phyloP scores from a whole-genome alignment of 73 alveolate species.

The Uronychia binucleata region DNA sequence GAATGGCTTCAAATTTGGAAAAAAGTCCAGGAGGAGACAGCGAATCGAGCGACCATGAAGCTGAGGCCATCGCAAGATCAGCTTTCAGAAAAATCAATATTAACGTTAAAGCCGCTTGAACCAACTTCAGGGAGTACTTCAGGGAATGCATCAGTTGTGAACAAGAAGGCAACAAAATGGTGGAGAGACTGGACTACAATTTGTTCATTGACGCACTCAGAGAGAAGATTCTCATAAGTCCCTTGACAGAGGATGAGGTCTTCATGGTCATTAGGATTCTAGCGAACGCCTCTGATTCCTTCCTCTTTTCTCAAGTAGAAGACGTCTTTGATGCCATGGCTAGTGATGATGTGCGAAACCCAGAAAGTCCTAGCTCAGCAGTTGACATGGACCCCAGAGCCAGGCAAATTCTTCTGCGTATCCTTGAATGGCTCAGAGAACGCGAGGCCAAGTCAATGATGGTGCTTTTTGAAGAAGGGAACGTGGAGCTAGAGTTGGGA shows the following conservation, averaged over 20 bases:
- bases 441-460: not conserved
- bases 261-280: not conserved
- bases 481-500: not conserved
- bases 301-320: not conserved
- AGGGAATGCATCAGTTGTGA: not conserved
- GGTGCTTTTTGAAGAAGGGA: not conserved
- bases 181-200: not conserved
- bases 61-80: not conserved
- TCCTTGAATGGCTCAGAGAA: not conserved
- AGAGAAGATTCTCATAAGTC: not conserved
- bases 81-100: not conserved
- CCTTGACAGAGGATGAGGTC: not conserved
- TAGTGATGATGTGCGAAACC: not conserved
- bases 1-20: too few relatives aligned
- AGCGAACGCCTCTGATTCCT: not conserved
- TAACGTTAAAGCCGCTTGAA: not conserved
- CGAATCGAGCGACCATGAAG: conserved; percentile 4
- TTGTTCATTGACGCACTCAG: not conserved
- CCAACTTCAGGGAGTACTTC: not conserved
- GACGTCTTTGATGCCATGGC: not conserved
- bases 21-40: not conserved
- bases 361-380: not conserved
- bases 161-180: not conserved
- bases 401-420: not conserved
- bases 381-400: not conserved